Percentiles rank a stretch among this genome's conserved stretches.
Evolutionary conservation across 2,329 filamentous ascomycete species (phyloP).

Genomic region (Chaetomiaceae sp.): DNA sequence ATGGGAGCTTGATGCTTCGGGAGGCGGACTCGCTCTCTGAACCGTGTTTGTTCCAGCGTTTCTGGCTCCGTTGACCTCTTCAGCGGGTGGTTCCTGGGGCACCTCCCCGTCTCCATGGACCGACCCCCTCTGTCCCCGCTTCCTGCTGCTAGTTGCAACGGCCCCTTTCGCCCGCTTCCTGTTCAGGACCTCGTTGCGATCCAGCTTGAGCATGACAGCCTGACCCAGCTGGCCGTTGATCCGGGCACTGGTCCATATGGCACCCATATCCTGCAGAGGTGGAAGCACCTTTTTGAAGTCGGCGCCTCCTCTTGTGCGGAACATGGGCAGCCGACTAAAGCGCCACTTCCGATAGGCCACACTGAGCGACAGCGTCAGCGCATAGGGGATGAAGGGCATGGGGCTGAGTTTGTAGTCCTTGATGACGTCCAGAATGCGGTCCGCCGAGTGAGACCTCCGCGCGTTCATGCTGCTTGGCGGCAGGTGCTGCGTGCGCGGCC

Average conservation of each 20-base stretch:
- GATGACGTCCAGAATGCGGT: constrained; percentile 53
- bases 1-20: too few relatives aligned
- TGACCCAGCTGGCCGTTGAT: constrained; percentile 53
- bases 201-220: constrained; percentile 50
- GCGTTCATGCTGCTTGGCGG: constrained; percentile 48
- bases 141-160: background rate
- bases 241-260: constrained; percentile 53
- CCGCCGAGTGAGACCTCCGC: constrained; percentile 52
- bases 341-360: constrained; percentile 62
- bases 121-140: background rate
- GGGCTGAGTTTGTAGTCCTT: constrained; percentile 47
- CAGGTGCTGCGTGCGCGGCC: constrained; percentile 36
- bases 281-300: constrained; percentile 52
- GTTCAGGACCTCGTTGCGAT: constrained; percentile 34
- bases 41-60: too few relatives aligned
- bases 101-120: too few relatives aligned
- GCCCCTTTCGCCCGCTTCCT: constrained; percentile 7
- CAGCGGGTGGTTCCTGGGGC: too few relatives aligned
- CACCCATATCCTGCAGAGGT: constrained; percentile 48
- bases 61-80: too few relatives aligned
- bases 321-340: constrained; percentile 55
- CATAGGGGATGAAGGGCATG: constrained; percentile 57
- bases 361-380: constrained; percentile 55
- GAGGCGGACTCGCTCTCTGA: too few relatives aligned
- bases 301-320: constrained; percentile 49